Evolutionary conservation across 148 eudicot species (phyloP), one percentile per base, ranked within the genome.

Genomic region (Chenopodium formosanum): DNA sequence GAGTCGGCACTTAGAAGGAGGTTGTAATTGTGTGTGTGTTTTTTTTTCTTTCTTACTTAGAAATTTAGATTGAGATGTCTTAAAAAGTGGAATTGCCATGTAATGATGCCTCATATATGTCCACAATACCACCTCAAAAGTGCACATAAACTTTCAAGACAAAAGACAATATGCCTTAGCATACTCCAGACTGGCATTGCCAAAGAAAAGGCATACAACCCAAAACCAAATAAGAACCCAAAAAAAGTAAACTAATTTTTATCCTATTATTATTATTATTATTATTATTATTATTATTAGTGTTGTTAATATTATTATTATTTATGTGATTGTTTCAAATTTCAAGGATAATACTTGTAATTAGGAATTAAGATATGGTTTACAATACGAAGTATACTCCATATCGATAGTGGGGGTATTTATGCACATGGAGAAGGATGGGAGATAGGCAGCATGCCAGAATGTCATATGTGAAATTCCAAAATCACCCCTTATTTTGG

Each of bases 371-470:
- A 13, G 53, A 50, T 50, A 50, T 50, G 53, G 12, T 40, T 40
- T 40, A 40, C 44, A 40, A 40, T 40, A 40, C 44, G 44, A 40
- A 5, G 44, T 40, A 34, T 34, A 34, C 37, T 34, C 37, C 37
- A 3, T 34, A 34, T 34, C 37, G 3, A 34, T 34, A 40, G 44
- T 40, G 52, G 12, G 52, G 52, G 52, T 48, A 48, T 1, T 2
- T 31, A 60, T 50, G 60, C 75, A 56, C 52, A 70, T 70, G 68
- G 66, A 8, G 34, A 13, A n/a, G 78, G 48, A 74, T 80, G 78
- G 78, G 78, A 74, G 64, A 74, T 73, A 64, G 32, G 72, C 64
- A 74, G 78, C 83, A 73, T 73, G 72, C 83, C 83, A 80, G 64
- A 73, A 70, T 50, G 47, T 7, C 58, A 31, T 16, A 29, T 9